phyloP scores from a whole-genome alignment of 2,329 filamentous ascomycete genomes.

The Claviceps capensis region DNA sequence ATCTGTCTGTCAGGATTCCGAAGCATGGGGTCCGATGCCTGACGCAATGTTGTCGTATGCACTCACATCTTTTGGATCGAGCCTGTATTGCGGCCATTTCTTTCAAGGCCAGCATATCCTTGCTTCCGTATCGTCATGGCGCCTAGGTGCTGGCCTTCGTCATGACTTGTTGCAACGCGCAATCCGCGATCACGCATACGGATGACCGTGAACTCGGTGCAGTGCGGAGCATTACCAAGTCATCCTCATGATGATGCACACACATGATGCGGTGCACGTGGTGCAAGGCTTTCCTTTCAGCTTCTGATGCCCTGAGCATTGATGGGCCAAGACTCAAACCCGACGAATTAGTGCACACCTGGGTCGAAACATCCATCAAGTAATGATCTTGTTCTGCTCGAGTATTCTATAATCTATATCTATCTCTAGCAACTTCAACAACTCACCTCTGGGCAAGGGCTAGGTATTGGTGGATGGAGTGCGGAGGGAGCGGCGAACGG shows the following conservation, averaged over 20 bases:
- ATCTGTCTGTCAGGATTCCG: background rate
- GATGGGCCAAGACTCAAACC: background rate
- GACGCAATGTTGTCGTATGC: background rate
- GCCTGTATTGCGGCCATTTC: background rate
- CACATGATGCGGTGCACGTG: no score
- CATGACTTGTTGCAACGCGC: no score
- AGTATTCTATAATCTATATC: background rate
- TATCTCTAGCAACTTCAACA: background rate
- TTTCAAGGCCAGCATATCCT: background rate
- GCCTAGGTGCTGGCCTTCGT: no score
- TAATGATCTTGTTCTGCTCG: background rate
- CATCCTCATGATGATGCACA: no score
- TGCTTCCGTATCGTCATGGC: no score
- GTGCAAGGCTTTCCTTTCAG: background rate
- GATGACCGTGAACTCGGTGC: no score
- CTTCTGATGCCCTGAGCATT: background rate
- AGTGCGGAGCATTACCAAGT: no score
- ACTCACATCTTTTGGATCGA: background rate
- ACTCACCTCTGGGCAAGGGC: background rate
- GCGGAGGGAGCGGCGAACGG: background rate
- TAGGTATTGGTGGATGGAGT: background rate
- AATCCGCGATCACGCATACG: no score
- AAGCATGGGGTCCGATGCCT: background rate
- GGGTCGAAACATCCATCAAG: background rate
- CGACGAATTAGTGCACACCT: background rate